A percentile compares a stretch with the other conserved stretches of the same genome.
Evolutionary conservation across 1,284 basidiomycete species (phyloP).

Genomic region (Trichosporon coremiiforme): DNA sequence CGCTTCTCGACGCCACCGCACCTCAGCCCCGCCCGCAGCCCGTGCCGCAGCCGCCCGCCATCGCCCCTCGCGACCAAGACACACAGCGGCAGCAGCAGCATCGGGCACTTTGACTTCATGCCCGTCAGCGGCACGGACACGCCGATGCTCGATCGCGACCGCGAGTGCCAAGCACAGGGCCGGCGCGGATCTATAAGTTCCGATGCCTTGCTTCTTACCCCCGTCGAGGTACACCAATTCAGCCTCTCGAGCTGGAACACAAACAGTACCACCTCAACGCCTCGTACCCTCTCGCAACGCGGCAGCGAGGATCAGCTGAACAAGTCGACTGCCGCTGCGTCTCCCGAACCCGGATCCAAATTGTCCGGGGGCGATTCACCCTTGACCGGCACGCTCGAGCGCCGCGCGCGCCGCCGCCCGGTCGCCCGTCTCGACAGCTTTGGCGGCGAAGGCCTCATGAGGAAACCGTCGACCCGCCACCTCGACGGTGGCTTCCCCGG

Average conservation of each 20-base stretch:
- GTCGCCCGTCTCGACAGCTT: conserved; percentile 5
- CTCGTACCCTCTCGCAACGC: neutral
- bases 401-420: conserved; percentile 3
- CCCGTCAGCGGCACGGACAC: neutral
- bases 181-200: neutral
- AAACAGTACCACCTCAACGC: neutral
- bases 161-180: neutral
- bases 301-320: neutral
- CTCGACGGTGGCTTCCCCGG: neutral
- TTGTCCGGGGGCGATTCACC: conserved; percentile 3
- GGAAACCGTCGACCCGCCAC: neutral
- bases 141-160: conserved; percentile 5
- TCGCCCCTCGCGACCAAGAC: conserved; percentile 7
- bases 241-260: neutral
- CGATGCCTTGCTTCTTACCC: neutral
- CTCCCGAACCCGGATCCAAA: neutral
- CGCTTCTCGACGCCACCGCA: neutral
- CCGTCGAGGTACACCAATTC: neutral
- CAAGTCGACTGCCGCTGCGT: neutral
- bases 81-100: neutral
- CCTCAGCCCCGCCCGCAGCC: neutral
- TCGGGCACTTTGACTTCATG: conserved; percentile 3
- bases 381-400: conserved; percentile 1
- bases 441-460: neutral
- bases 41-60: neutral